Evolutionary conservation across 1,139 yeast species (phyloP), one percentile per base, ranked within the genome.

Genomic region (Yamadazyma friedrichii): DNA sequence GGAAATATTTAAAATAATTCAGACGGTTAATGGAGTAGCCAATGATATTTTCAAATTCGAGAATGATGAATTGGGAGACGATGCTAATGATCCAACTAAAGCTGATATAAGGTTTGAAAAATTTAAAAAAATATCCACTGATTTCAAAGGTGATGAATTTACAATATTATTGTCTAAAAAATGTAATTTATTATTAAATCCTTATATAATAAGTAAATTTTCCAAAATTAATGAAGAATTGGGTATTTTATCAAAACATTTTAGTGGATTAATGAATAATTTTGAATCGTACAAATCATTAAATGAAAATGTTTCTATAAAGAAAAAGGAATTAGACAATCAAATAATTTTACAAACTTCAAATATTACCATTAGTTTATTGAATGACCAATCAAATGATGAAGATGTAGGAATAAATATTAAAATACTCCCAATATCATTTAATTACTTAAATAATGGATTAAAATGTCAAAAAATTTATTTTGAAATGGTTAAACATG

Each of bases 81-180:
- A 42, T 6, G 12, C 51, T 1, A 26, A 26, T 26, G 28, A n/a
- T 8, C 28, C 26, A 12, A 40, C 58, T 0, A 70, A 69, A 36
- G 74, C 77, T 4, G 86, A 80, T 49, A 42, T 80, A 1, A 55
- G 82, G 17, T 77, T 80, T 52, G 85, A 81, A 50, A 47, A 70
- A n/a, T 67, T 69, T 39, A 51, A 57, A 16, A 62, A 61, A 30
- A 31, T 40, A 1, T 62, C 58, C n/a, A 51, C 53, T 9, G 49
- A 48, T 9, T 17, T 31, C 4, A 44, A 45, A 25, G 54, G 57
- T 15, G 43, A 54, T 6, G 76, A 74, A 39, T 54, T 68, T 13
- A 76, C 82, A 0, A 35, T 73, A 0, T 58, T 79, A 22, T 58
- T 76, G 28, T 69, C 82, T 0, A 80, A 80, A 45, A 56, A 61